Conservation (phyloP, 257 asterid species). For the Nicotiana attenuata region DNA sequence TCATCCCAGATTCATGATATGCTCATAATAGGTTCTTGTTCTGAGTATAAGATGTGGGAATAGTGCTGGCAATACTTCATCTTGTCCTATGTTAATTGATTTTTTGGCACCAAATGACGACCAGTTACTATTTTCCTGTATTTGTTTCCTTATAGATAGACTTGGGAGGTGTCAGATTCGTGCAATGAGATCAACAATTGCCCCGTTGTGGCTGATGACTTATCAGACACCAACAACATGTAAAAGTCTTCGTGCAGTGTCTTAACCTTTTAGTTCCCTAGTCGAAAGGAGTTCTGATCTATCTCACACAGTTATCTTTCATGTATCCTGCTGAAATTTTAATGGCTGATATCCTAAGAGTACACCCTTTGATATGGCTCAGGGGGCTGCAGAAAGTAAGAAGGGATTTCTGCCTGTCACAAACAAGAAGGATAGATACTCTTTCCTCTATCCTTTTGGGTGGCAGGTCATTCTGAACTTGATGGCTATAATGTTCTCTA, state of each 20-base stretch:
- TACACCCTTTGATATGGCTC: slow-evolving; percentile 58
- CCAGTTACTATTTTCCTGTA: not conserved
- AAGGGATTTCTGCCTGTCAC: slow-evolving; percentile 70
- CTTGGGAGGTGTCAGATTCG: slow-evolving; percentile 63
- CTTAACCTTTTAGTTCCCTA: slow-evolving; percentile 3
- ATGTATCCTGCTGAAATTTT: slow-evolving; percentile 7
- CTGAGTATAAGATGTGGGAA: not conserved
- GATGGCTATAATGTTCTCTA: not conserved
- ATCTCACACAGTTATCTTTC: not conserved
- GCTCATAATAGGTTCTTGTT: not conserved
- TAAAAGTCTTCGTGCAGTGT: slow-evolving; percentile 27
- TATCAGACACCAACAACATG: slow-evolving; percentile 50
- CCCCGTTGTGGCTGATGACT: slow-evolving; percentile 47
- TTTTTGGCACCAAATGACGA: not conserved
- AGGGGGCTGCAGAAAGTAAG: slow-evolving; percentile 89
- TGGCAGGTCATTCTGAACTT: slow-evolving; percentile 60
- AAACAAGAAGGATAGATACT: slow-evolving; percentile 82
- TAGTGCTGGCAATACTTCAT: not conserved
- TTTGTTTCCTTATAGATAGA: slow-evolving; percentile 34
- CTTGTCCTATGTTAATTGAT: not conserved
- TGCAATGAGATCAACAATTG: slow-evolving; percentile 48
- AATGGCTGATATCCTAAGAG: slow-evolving; percentile 43
- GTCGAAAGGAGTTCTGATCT: not conserved
- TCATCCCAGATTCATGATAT: not conserved
- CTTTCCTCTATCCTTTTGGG: slow-evolving; percentile 80